Evolutionary conservation across 805 yeast genomes (phyloP).

Genomic region (Candida wancherniae): DNA sequence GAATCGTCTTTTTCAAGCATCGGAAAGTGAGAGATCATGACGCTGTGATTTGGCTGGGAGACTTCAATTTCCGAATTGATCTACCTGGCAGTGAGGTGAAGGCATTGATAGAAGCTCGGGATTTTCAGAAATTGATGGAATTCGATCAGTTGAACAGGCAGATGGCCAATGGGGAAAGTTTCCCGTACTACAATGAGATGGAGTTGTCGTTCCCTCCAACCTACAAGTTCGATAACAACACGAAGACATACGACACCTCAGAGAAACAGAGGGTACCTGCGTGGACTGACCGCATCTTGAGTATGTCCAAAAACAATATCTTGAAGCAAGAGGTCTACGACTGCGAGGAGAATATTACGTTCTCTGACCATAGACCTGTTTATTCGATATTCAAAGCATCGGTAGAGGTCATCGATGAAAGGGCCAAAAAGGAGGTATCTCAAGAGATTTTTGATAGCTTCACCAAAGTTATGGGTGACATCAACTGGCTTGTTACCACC

Average conservation of each 20-base stretch:
- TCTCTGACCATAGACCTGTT: conserved; percentile 92
- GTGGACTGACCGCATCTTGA: conserved; percentile 91
- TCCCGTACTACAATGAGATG: conserved; percentile 79
- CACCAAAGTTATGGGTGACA: conserved; percentile 44
- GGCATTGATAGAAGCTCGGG: conserved; percentile 38
- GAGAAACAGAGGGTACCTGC: conserved; percentile 94
- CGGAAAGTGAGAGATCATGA: conserved; percentile 68
- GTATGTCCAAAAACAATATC: conserved; percentile 49
- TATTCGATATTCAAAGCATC: conserved; percentile 62
- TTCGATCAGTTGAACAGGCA: conserved; percentile 77
- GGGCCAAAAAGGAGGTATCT: conserved; percentile 48
- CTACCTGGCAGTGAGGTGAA: conserved; percentile 70
- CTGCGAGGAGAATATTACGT: conserved; percentile 49
- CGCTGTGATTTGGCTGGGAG: conserved; percentile 86
- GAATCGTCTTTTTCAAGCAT: conserved; percentile 57
- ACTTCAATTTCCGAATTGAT: conserved; percentile 80
- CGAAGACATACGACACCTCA: conserved; percentile 75
- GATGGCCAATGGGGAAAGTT: conserved; percentile 66
- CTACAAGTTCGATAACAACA: conserved; percentile 88
- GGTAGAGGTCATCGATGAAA: conserved; percentile 64
- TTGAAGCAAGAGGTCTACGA: conserved; percentile 59
- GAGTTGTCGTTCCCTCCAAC: conserved; percentile 84
- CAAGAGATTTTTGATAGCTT: conserved; percentile 54
- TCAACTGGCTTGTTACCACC: conserved; percentile 31
- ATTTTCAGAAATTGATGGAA: conserved; percentile 53